Evolutionary conservation across 192 early-diverging fungal species (phyloP).

Genomic region (Spinellus fusiger): DNA sequence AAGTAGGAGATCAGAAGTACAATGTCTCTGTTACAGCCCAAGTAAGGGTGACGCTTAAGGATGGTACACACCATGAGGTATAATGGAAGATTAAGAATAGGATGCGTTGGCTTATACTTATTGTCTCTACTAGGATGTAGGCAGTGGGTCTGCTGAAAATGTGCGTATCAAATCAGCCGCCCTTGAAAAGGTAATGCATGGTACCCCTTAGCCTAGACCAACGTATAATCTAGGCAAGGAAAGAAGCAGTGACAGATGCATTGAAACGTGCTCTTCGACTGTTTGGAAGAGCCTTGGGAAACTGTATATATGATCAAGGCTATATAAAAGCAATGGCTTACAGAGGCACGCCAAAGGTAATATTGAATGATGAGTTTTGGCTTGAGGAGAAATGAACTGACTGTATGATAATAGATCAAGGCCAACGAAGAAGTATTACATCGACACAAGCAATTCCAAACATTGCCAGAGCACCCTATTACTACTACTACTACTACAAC

Average conservation of each 20-base stretch:
- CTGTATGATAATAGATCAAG: conserved; percentile 3
- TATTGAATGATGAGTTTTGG: background rate
- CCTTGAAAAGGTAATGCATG: conserved; percentile 75
- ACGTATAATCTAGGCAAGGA: conserved; percentile 50
- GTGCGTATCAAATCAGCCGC: conserved; percentile 67
- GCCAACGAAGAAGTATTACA: background rate
- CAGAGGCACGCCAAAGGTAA: conserved; percentile 65
- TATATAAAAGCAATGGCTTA: conserved; percentile 76
- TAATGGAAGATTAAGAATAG: background rate
- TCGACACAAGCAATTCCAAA: conserved; percentile 3
- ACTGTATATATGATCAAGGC: conserved; percentile 9
- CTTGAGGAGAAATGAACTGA: background rate
- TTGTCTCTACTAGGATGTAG: conserved; percentile 60
- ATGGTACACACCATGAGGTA: conserved; percentile 84
- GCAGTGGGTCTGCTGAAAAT: conserved; percentile 80
- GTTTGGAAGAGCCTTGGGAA: conserved; percentile 56
- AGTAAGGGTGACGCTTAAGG: conserved; percentile 76
- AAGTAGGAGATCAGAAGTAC: conserved; percentile 44
- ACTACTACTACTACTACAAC: background rate
- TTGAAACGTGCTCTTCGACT: conserved; percentile 79
- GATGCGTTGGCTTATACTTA: background rate
- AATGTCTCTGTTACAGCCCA: conserved; percentile 69
- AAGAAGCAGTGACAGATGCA: conserved; percentile 87
- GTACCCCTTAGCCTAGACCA: background rate
- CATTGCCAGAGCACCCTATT: background rate